phyloP scores from a whole-genome alignment of 768 basidiomycete species.

The Naematelia aurantialba region DNA sequence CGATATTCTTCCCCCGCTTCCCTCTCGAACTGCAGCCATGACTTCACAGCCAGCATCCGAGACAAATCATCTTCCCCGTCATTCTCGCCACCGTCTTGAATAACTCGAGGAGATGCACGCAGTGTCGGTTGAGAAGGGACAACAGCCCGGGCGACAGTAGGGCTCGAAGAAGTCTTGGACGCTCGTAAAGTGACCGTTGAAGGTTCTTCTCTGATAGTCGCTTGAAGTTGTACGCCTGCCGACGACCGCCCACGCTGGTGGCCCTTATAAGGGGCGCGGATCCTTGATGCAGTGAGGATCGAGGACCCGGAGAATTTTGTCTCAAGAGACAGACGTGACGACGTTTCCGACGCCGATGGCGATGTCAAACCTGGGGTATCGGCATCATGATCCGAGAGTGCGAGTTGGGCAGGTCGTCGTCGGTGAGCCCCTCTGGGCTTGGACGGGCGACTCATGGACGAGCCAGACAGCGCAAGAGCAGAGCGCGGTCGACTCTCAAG shows the following conservation, averaged over 20 bases:
- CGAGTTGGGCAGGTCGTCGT: conserved; percentile 30
- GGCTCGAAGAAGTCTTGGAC: conserved; percentile 3
- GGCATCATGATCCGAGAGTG: conserved; percentile 9
- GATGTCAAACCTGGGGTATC: conserved; percentile 38
- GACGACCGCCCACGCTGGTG: conserved; percentile 42
- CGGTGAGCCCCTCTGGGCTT: conserved; percentile 16
- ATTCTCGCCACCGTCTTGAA: background rate
- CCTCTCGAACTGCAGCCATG: conserved; percentile 36
- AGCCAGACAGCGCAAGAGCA: conserved; percentile 22
- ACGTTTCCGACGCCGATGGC: conserved; percentile 36
- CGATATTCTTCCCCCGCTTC: conserved; percentile 38
- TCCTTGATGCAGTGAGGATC: conserved; percentile 10
- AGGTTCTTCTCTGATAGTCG: conserved; percentile 39
- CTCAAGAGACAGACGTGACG: conserved; percentile 34
- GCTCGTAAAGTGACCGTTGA: conserved; percentile 30
- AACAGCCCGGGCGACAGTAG: background rate
- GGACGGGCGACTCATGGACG: conserved; percentile 26
- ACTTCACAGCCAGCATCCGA: background rate
- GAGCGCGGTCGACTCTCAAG: background rate
- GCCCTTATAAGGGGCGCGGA: conserved; percentile 22
- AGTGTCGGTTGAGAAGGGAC: background rate
- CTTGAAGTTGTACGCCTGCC: conserved; percentile 26
- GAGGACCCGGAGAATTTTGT: conserved; percentile 24
- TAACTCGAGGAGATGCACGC: background rate
- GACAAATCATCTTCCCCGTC: background rate